phyloP scores from a whole-genome alignment of 2,329 filamentous ascomycete genomes.

The Colletotrichum ledebouriae region DNA sequence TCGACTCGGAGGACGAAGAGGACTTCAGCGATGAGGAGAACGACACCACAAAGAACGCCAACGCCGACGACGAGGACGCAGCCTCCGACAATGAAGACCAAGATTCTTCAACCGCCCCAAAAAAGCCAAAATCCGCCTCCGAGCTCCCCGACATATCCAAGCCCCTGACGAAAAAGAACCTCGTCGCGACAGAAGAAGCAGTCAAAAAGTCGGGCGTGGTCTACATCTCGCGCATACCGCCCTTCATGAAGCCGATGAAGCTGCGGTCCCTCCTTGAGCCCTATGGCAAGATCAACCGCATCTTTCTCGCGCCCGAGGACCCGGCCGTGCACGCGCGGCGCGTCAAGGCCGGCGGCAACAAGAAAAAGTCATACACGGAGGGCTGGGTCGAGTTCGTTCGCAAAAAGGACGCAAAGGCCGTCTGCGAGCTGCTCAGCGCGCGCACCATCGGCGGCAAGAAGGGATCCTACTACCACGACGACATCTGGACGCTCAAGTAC shows the following conservation, averaged over 20 bases:
- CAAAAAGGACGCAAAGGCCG: slow-evolving; percentile 83
- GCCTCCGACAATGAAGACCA: slow-evolving; percentile 46
- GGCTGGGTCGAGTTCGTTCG: slow-evolving; percentile 87
- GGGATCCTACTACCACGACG: slow-evolving; percentile 84
- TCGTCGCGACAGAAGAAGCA: slow-evolving; percentile 73
- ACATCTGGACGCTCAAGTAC: slow-evolving; percentile 88
- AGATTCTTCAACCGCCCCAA: slow-evolving; percentile 27
- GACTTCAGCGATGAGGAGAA: slow-evolving; percentile 55
- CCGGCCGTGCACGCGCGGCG: slow-evolving; percentile 74
- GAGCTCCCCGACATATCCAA: slow-evolving; percentile 64
- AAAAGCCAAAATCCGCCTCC: slow-evolving; percentile 45
- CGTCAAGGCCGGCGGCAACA: slow-evolving; percentile 81
- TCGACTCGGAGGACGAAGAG: slow-evolving; percentile 60
- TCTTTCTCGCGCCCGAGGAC: slow-evolving; percentile 85
- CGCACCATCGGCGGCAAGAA: slow-evolving; percentile 87
- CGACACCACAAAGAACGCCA: slow-evolving; percentile 50
- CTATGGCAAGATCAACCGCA: slow-evolving; percentile 81
- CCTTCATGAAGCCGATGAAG: slow-evolving; percentile 89
- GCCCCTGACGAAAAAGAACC: slow-evolving; percentile 75
- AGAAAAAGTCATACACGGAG: slow-evolving; percentile 84
- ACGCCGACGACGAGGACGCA: slow-evolving; percentile 46
- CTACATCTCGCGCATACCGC: slow-evolving; percentile 86
- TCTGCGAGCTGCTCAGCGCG: slow-evolving; percentile 81
- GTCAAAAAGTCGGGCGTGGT: slow-evolving; percentile 83
- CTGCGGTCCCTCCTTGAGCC: slow-evolving; percentile 80